Conservation (phyloP, 1,139 yeast genomes). For the Blastobotrys serpentis region DNA sequence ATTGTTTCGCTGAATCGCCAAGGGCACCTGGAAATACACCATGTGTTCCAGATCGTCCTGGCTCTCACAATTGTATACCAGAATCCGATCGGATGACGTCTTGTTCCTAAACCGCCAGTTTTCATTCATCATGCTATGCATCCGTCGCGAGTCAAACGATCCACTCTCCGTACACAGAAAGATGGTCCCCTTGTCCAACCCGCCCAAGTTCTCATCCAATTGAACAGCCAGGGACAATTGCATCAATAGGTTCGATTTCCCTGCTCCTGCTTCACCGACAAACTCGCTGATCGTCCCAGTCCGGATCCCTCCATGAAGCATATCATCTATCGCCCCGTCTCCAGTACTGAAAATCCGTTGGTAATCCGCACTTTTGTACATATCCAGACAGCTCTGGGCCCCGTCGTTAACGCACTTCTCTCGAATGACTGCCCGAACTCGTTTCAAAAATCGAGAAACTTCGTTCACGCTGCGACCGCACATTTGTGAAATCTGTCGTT, state of each 20-base stretch:
- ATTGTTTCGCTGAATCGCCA: constrained; percentile 43
- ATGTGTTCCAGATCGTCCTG: constrained; percentile 75
- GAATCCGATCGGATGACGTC: constrained; percentile 46
- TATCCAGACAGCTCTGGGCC: constrained; percentile 9
- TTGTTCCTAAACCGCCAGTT: constrained; percentile 4
- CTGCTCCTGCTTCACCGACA: constrained; percentile 81
- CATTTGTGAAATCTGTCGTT: constrained; percentile 44
- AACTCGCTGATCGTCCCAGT: constrained; percentile 71
- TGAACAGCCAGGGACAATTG: constrained; percentile 64
- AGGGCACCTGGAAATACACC: constrained; percentile 67
- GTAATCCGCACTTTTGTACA: constrained; percentile 5
- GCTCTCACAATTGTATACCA: constrained; percentile 62
- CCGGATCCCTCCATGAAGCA: constrained; percentile 68
- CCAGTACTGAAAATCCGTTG: constrained; percentile 54
- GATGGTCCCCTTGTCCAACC: constrained; percentile 50
- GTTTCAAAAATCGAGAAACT: constrained; percentile 43
- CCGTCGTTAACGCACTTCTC: constrained; percentile 9
- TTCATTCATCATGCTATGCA: constrained; percentile 12
- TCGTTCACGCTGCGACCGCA: constrained; percentile 52
- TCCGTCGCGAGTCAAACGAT: constrained; percentile 35
- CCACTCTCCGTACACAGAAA: constrained; percentile 77
- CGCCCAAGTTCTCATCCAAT: constrained; percentile 46
- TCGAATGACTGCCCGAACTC: constrained; percentile 1
- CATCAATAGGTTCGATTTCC: constrained; percentile 74
- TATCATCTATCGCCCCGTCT: constrained; percentile 52